phyloP scores from a whole-genome alignment of 208 protist genomes.

The Phytomonas francai region DNA sequence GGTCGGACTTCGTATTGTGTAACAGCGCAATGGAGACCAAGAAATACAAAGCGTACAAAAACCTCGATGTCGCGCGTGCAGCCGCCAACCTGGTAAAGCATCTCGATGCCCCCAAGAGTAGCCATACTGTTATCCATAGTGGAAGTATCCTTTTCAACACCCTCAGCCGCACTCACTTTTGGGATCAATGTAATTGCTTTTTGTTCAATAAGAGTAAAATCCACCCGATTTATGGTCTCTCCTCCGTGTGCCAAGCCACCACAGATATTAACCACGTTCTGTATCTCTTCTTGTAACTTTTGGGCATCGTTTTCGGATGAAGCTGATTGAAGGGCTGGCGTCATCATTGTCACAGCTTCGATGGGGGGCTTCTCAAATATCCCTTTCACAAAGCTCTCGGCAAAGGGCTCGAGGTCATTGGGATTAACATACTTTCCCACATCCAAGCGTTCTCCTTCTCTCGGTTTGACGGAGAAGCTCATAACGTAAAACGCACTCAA shows the following conservation, averaged over 20 bases:
- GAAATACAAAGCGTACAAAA: conserved; percentile 50
- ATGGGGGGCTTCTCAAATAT: conserved; percentile 42
- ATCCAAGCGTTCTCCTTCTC: conserved; percentile 33
- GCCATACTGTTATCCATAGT: conserved; percentile 8
- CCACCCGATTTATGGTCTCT: conserved; percentile 23
- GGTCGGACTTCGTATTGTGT: conserved; percentile 45
- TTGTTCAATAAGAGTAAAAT: conserved; percentile 15
- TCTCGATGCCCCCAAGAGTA: conserved; percentile 39
- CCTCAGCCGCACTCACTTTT: not conserved
- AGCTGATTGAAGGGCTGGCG: conserved; percentile 33
- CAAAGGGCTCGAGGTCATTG: conserved; percentile 69
- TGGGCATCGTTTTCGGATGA: conserved; percentile 26
- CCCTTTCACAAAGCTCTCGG: conserved; percentile 51
- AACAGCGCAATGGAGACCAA: conserved; percentile 45
- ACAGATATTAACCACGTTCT: conserved; percentile 26
- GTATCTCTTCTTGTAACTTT: conserved; percentile 40
- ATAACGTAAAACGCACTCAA: conserved; percentile 59
- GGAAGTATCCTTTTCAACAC: not conserved
- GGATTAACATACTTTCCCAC: conserved; percentile 50
- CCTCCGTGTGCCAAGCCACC: conserved; percentile 23
- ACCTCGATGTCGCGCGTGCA: conserved; percentile 43
- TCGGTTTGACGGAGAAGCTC: conserved; percentile 55
- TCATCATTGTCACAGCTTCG: conserved; percentile 59
- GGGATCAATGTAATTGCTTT: not conserved
- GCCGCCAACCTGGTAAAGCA: conserved; percentile 52